These are phyloP conservation scores for Ramularia endophylla DNA, from an alignment of 2,329 filamentous ascomycete species.

Conservation along the genomic window DNA sequence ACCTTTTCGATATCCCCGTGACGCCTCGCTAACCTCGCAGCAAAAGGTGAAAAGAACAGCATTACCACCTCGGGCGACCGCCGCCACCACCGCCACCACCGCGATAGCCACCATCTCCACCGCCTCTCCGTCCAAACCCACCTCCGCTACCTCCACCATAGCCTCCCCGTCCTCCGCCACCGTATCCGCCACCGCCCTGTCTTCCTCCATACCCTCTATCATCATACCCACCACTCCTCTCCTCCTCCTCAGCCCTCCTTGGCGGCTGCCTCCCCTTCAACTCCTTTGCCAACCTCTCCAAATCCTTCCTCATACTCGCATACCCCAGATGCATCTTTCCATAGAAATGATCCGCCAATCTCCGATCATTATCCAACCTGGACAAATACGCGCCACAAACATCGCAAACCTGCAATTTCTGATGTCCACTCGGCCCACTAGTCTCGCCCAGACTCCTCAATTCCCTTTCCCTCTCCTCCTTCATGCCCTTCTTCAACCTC, in stretches of 20 bases:
- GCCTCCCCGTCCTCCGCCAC: slow-evolving; percentile 13
- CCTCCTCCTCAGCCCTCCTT: slow-evolving; percentile 43
- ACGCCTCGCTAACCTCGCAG: slow-evolving; percentile 8
- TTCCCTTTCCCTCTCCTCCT: slow-evolving; percentile 78
- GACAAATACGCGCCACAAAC: slow-evolving; percentile 94
- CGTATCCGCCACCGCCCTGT: slow-evolving; percentile 36
- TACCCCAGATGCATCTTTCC: slow-evolving; percentile 99
- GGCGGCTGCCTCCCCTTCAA: slow-evolving; percentile 66
- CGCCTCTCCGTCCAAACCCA: slow-evolving; percentile 8
- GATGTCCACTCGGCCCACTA: slow-evolving; percentile 85
- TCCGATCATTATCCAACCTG: slow-evolving; percentile 85
- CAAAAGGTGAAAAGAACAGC: neutral
- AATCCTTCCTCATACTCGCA: slow-evolving; percentile 95
- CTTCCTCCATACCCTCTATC: slow-evolving; percentile 39
- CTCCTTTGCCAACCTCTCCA: slow-evolving; percentile 79
- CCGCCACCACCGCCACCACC: slow-evolving; percentile 20
- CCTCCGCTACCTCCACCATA: slow-evolving; percentile 16
- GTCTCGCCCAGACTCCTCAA: slow-evolving; percentile 89
- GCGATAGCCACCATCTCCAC: slow-evolving; percentile 14
- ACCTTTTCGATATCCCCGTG: neutral
- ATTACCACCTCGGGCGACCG: slow-evolving; percentile 3
- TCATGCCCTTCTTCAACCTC: slow-evolving; percentile 70
- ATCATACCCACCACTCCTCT: slow-evolving; percentile 38
- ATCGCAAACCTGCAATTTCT: slow-evolving; percentile 98
- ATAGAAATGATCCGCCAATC: slow-evolving; percentile 95